Conservation (phyloP, 768 basidiomycete species). For the Rhizopogon vesiculosus region DNA sequence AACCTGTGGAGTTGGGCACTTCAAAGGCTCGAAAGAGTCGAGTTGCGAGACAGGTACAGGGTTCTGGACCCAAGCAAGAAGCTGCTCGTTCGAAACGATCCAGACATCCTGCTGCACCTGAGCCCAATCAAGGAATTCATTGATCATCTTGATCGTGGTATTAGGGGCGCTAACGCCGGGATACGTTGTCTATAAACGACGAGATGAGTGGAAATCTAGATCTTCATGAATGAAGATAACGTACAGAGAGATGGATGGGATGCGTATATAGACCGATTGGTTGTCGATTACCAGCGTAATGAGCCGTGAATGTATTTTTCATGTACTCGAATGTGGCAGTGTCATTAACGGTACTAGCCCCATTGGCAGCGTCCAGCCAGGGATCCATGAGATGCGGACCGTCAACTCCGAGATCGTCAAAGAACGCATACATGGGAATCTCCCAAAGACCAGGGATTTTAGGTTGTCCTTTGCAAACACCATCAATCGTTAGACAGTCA, state of each 20-base stretch:
- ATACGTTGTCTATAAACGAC: constrained; percentile 39
- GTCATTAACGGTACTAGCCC: constrained; percentile 46
- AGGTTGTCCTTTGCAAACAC: constrained; percentile 64
- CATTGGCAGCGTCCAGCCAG: constrained; percentile 67
- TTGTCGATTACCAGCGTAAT: constrained; percentile 72
- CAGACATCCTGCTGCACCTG: constrained; percentile 67
- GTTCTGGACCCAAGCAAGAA: constrained; percentile 70
- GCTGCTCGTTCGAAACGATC: constrained; percentile 69
- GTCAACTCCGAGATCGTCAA: constrained; percentile 49
- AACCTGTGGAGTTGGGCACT: constrained; percentile 62
- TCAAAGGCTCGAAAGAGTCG: constrained; percentile 45
- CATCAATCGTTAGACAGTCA: constrained; percentile 54
- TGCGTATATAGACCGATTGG: constrained; percentile 82
- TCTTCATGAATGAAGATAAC: neutral
- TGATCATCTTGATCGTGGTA: constrained; percentile 70
- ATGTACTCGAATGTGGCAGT: constrained; percentile 65
- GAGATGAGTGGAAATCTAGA: neutral
- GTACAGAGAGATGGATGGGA: constrained; percentile 68
- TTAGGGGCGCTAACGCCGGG: constrained; percentile 50
- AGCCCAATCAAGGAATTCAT: constrained; percentile 78
- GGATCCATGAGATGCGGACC: constrained; percentile 80
- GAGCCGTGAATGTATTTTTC: constrained; percentile 67
- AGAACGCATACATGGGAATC: constrained; percentile 78
- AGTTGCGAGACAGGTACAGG: constrained; percentile 64
- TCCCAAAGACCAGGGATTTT: constrained; percentile 80